These are phyloP conservation scores for Cyclotella distinguenda DNA, from an alignment of 108 stramenopile genomes.

Conservation along the genomic window DNA sequence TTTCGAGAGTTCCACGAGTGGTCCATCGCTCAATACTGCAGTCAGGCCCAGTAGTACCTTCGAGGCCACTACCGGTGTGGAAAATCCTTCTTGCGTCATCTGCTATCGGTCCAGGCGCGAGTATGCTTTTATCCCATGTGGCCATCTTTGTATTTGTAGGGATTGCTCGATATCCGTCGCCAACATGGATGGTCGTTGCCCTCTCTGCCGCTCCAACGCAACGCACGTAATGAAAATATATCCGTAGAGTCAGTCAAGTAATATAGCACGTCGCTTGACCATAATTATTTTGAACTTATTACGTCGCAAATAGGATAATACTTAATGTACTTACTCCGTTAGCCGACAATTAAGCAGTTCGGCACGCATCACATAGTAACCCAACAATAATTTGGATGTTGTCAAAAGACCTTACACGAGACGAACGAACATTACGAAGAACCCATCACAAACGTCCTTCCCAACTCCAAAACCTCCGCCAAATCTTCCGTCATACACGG, in stretches of 20 bases:
- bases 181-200: constrained; percentile 15
- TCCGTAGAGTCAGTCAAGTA: neutral
- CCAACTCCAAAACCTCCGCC: constrained; percentile 64
- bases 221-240: constrained; percentile 21
- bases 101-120: constrained; percentile 9
- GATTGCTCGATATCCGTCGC: constrained; percentile 15
- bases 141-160: constrained; percentile 12
- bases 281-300: no score
- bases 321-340: no score
- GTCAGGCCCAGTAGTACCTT: no score
- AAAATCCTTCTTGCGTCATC: neutral
- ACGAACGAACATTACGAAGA: neutral
- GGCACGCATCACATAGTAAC: no score
- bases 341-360: no score
- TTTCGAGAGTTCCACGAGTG: no score
- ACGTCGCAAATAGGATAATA: no score
- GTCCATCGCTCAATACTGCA: no score
- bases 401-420: neutral
- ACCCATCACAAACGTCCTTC: constrained; percentile 26
- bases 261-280: no score
- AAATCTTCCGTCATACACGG: constrained; percentile 62
- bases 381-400: no score
- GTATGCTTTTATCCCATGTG: constrained; percentile 20
- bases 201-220: neutral
- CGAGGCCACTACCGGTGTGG: no score